Evolutionary conservation across 768 basidiomycete genomes (phyloP).

Genomic region (Aureoboletus auriporus): DNA sequence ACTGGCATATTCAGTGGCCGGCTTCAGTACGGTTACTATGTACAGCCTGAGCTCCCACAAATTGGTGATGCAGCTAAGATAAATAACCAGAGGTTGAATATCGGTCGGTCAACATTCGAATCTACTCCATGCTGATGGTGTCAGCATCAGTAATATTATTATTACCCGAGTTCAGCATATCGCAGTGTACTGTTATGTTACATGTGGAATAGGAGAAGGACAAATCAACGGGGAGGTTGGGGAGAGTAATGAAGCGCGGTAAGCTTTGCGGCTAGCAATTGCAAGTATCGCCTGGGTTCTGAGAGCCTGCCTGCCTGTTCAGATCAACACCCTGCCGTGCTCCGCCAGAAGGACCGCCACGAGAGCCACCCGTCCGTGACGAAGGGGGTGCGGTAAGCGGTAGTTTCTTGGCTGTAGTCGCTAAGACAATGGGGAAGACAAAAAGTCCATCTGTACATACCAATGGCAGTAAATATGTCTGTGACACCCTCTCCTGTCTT

Average conservation of each 20-base stretch:
- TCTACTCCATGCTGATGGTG: constrained; percentile 7
- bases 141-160: constrained; percentile 9
- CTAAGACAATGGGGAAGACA: background rate
- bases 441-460: constrained; percentile 38
- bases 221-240: constrained; percentile 9
- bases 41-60: too few species aligned
- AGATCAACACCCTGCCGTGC: constrained; percentile 72
- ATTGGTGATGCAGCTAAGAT: too few species aligned
- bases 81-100: too few species aligned
- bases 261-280: constrained; percentile 54
- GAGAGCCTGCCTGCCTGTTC: constrained; percentile 55
- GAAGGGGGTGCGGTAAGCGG: constrained; percentile 74
- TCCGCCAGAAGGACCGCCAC: constrained; percentile 40
- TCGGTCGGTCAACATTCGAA: background rate
- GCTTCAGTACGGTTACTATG: too few species aligned
- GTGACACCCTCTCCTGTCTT: constrained; percentile 85
- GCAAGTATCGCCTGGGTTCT: constrained; percentile 60
- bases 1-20: too few species aligned
- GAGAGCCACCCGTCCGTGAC: constrained; percentile 50
- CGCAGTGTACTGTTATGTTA: constrained; percentile 27
- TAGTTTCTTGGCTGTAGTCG: constrained; percentile 73
- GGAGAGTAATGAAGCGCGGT: constrained; percentile 1
- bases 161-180: constrained; percentile 29
- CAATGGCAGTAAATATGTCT: constrained; percentile 84
- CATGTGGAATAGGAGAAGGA: constrained; percentile 19